Percentiles rank a stretch among this genome's conserved stretches.
Evolutionary conservation across 805 yeast species (phyloP).

Genomic region (Phaffomyces thermotolerans): DNA sequence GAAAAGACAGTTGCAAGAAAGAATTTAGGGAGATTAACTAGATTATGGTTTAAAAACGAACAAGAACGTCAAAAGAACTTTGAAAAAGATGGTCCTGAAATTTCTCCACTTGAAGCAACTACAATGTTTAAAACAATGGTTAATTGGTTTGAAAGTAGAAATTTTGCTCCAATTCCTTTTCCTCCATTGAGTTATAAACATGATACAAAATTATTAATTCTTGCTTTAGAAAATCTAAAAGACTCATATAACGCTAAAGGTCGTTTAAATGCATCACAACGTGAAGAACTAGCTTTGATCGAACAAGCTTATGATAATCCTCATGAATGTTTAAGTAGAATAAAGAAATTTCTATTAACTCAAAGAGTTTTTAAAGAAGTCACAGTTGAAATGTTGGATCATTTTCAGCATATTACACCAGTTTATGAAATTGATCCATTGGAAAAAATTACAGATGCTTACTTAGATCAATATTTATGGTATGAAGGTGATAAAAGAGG

Average conservation of each 20-base stretch:
- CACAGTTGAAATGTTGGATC: slow-evolving; percentile 83
- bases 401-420: slow-evolving; percentile 76
- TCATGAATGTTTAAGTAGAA: slow-evolving; percentile 79
- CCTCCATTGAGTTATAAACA: slow-evolving; percentile 90
- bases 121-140: slow-evolving; percentile 81
- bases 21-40: slow-evolving; percentile 83
- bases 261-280: slow-evolving; percentile 73
- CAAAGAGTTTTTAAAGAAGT: slow-evolving; percentile 92
- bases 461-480: slow-evolving; percentile 92
- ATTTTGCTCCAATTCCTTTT: slow-evolving; percentile 83
- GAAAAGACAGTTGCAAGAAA: slow-evolving; percentile 93
- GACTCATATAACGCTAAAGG: slow-evolving; percentile 72
- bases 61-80: slow-evolving; percentile 80
- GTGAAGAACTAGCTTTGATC: slow-evolving; percentile 88
- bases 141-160: slow-evolving; percentile 80
- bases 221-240: slow-evolving; percentile 84
- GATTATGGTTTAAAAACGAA: slow-evolving; percentile 88
- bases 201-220: slow-evolving; percentile 81
- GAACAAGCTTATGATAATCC: slow-evolving; percentile 98
- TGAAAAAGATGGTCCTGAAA: slow-evolving; percentile 80
- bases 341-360: slow-evolving; percentile 74
- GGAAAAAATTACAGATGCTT: slow-evolving; percentile 95
- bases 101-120: slow-evolving; percentile 83
- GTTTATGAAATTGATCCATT: slow-evolving; percentile 84
- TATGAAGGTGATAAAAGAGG: slow-evolving; percentile 85